Percentiles rank a stretch among this genome's conserved stretches.
Evolutionary conservation across 768 basidiomycete genomes (phyloP).

Genomic region (Termitomyces sp.): DNA sequence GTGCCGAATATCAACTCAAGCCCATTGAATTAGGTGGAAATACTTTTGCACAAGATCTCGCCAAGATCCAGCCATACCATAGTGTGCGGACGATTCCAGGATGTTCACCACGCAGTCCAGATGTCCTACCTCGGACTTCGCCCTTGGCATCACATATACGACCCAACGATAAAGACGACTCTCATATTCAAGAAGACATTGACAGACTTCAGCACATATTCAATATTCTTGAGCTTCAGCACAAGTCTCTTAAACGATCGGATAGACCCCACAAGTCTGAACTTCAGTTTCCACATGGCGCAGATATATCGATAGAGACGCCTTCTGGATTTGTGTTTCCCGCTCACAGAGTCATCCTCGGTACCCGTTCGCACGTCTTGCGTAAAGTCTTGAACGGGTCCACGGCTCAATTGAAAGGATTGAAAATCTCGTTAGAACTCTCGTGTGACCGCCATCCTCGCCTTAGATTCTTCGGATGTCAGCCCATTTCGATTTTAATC

Average conservation of each 20-base stretch:
- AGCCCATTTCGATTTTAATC: constrained; percentile 64
- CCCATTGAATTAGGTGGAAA: constrained; percentile 52
- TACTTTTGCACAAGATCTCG: constrained; percentile 59
- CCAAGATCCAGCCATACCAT: constrained; percentile 59
- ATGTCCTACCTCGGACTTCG: neutral
- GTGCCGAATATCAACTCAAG: constrained; percentile 60
- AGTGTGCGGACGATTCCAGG: constrained; percentile 12
- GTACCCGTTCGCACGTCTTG: constrained; percentile 48
- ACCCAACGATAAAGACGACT: constrained; percentile 29
- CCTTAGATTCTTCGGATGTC: constrained; percentile 47
- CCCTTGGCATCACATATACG: neutral
- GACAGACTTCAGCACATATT: constrained; percentile 25
- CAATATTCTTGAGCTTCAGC: constrained; percentile 23
- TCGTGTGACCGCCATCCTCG: constrained; percentile 12
- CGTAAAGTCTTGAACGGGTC: constrained; percentile 33
- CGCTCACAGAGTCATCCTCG: constrained; percentile 63
- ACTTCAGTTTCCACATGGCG: constrained; percentile 38
- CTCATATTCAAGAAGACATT: constrained; percentile 31
- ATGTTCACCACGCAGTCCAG: neutral
- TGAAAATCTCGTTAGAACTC: constrained; percentile 25
- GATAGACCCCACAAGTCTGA: constrained; percentile 5
- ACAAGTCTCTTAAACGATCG: constrained; percentile 15
- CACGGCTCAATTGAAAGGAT: constrained; percentile 18
- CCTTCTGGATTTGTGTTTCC: constrained; percentile 40
- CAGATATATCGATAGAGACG: constrained; percentile 54